phyloP scores from a whole-genome alignment of 108 stramenopile genomes.

The Cyclotella cryptica region DNA sequence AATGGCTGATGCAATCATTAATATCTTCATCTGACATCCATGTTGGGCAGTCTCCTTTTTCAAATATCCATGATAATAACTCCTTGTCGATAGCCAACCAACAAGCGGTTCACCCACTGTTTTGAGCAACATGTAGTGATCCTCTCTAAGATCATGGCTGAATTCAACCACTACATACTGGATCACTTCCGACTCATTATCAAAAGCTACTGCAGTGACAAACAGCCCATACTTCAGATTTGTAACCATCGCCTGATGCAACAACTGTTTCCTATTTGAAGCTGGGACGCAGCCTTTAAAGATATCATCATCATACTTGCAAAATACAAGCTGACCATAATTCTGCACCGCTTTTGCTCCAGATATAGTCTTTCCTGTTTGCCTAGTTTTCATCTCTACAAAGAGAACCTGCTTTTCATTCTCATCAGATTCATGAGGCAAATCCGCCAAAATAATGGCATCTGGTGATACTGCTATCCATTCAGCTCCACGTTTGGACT shows the following conservation, averaged over 20 bases:
- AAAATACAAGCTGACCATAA: neutral
- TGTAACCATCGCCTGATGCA: neutral
- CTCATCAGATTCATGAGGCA: no score
- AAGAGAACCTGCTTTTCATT: no score
- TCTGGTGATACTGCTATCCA: neutral
- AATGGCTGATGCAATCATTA: no score
- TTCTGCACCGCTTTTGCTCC: neutral
- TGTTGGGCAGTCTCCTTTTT: no score
- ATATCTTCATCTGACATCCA: no score
- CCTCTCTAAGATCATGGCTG: neutral
- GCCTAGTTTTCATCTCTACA: no score
- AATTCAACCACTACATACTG: neutral
- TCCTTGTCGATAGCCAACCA: neutral
- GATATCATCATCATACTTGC: neutral
- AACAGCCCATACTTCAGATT: neutral
- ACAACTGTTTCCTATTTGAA: neutral
- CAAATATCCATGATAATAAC: no score
- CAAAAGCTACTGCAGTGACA: neutral
- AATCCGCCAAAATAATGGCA: neutral
- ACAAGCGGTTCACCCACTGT: neutral
- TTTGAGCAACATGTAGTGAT: neutral
- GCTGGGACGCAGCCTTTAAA: neutral
- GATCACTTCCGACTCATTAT: neutral
- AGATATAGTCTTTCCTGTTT: neutral
- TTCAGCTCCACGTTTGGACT: neutral